Base-by-base conservation (phyloP, 169 alveolate genomes). In the Plasmodium knowlesi region DNA sequence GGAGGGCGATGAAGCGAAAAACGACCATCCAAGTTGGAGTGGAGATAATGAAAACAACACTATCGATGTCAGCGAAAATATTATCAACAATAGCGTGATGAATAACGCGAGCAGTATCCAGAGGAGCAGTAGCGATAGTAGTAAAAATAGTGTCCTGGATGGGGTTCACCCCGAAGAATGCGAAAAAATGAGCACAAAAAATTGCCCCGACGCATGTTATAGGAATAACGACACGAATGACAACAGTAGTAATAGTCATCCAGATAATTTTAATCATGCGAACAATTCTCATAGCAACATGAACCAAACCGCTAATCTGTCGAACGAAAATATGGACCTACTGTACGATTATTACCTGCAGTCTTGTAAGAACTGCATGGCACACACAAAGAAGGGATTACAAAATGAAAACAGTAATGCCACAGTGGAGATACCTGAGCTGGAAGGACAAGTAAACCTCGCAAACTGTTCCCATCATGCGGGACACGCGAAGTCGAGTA, bases 301-400 rank as follows among this genome's bases (percentile, higher is more conserved):
- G 10, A 43, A 19, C 22, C 53, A 25, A 10, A 25, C 72, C 16
- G 25, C 71, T 70, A 67, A 39, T 14, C 32, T 83, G 34, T 83
- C 83, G 34, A 54, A 71, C 19, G 92, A 83, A 70, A 83, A 83
- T 70, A 72, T 83, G 50, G 82, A 72, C 53, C 8, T 83, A 16
- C 0, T 83, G 72, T 83, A 83, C 53, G 70, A 83, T 41, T 83
- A 83, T 41, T 83, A 25, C 16, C 32, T 67, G 19, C 74, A 83
- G 25, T 73, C 76, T n/a, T 83, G 92, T 72, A 70, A 70, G 74
- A 72, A 54, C 50, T 39, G 54, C 70, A 39, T 41, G 83, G 53
- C 32, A 25, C 19, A 83, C 53, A 28, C 89, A 16, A 28, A 32
- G 14, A 53, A 30, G 37, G 70, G 70, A 30, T 32, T 28, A 37